Percentiles rank a stretch among this genome's conserved stretches.
Conservation (phyloP, 306 rosid genomes). For the Chamaecrista fasciculata region DNA sequence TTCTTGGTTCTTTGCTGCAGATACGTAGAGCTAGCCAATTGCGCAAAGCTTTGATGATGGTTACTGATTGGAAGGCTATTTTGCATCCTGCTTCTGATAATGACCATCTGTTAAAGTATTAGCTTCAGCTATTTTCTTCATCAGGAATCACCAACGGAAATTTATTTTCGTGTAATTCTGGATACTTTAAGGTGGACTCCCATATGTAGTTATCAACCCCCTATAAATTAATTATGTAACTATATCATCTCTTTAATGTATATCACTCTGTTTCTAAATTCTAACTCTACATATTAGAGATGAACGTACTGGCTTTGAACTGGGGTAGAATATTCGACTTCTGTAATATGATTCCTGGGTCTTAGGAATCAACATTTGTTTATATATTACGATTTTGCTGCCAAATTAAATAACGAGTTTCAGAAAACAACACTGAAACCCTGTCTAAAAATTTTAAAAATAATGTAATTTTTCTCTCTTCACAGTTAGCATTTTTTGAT, state of each 20-base stretch:
- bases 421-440: too few relatives aligned
- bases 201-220: constrained; percentile 29
- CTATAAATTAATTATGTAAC: constrained; percentile 35
- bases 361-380: too few relatives aligned
- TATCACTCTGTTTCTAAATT: constrained; percentile 31
- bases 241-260: constrained; percentile 34
- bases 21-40: constrained; percentile 64
- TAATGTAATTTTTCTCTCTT: too few relatives aligned
- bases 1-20: constrained; percentile 44
- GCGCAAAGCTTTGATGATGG: constrained; percentile 21
- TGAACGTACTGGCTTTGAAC: not conserved
- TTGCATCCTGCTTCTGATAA: constrained; percentile 25
- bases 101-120: constrained; percentile 48
- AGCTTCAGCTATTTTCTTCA: constrained; percentile 56
- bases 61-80: constrained; percentile 31
- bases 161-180: constrained; percentile 42
- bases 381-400: too few relatives aligned
- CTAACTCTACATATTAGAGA: not conserved
- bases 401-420: too few relatives aligned
- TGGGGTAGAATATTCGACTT: not conserved
- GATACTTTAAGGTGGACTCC: constrained; percentile 40
- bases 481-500: too few relatives aligned
- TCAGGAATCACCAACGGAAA: constrained; percentile 39
- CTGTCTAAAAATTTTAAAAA: too few relatives aligned
- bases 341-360: too few relatives aligned